Evolutionary conservation across 129 eudicot species (phyloP), one percentile per base, ranked within the genome.

Genomic region (Lactuca saligna): DNA sequence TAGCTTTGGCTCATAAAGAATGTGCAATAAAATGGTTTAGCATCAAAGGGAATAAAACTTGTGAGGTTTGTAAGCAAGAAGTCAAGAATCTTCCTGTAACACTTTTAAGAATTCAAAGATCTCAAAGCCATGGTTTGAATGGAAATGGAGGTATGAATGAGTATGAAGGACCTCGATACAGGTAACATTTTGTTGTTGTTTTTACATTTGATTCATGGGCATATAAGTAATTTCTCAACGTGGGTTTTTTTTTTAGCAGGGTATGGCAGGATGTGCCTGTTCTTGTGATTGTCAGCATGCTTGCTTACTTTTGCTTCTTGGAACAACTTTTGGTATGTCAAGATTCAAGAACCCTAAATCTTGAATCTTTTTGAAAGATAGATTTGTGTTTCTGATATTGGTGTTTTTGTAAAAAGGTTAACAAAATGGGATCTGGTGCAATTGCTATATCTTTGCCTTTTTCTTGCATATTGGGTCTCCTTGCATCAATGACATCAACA

Each of bases 401-500:
- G 39, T 65, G 38, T 38, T 61, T 75, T 37, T 69, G 57, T 60
- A 16, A 20, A 20, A 61, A 93, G 99, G 88, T 87, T 11, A 50
- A 48, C 9, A 83, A 71, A 60, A 63, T 94, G 96, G 91, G 91
- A 35, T 87, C 96, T 8, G 84, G 90, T 78, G 97, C 99, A 55
- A 83, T 94, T 68, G 93, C 99, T 66, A 87, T 94, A 64, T 89
- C 99, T 48, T 86, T 94, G 69, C 99, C 99, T 15, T 89, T 87
- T 86, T 89, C 97, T 17, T 94, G 96, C 84, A 94, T 94, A 62
- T 65, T 90, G 81, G 99, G 99, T 78, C 97, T 94, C 78, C 87
- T 94, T 57, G 95, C 97, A 64, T 89, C 97, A 64, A 94, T 94
- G 99, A 89, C 97, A 58, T 87, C 99, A 11, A 94, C 99, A 64